phyloP scores from a whole-genome alignment of 2,329 filamentous ascomycete genomes.

The Madurella fahalii region DNA sequence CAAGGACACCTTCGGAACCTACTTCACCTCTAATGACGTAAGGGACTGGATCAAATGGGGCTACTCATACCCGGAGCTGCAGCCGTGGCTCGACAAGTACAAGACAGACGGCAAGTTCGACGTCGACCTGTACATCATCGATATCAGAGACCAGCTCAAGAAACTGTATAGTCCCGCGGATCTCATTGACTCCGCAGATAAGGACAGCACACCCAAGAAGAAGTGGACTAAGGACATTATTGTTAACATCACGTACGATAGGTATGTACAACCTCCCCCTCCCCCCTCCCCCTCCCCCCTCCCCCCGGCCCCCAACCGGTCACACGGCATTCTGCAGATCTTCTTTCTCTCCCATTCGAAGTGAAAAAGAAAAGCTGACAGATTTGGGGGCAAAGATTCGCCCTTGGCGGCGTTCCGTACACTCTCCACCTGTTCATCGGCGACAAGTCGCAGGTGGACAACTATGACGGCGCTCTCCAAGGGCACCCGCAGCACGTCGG shows the following conservation, averaged over 20 bases:
- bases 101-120: not conserved
- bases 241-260: not conserved
- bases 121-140: not conserved
- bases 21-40: slow-evolving; percentile 1
- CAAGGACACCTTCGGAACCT: not conserved
- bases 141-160: slow-evolving; percentile 1
- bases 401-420: not conserved
- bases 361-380: too few relatives aligned
- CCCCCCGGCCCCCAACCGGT: too few relatives aligned
- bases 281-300: too few relatives aligned
- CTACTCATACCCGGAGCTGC: slow-evolving; percentile 1
- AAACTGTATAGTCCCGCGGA: not conserved
- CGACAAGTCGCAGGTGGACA: not conserved
- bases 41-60: not conserved
- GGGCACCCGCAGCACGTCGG: not conserved
- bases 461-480: not conserved
- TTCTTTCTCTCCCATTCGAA: not conserved
- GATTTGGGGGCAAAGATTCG: not conserved
- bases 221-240: too few relatives aligned
- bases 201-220: too few relatives aligned
- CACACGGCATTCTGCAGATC: too few relatives aligned
- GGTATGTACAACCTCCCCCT: too few relatives aligned
- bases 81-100: slow-evolving; percentile 7
- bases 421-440: slow-evolving; percentile 2
- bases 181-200: too few relatives aligned